Conservation (phyloP, 176 grass and related monocot genomes). For the Elymus sibiricus region DNA sequence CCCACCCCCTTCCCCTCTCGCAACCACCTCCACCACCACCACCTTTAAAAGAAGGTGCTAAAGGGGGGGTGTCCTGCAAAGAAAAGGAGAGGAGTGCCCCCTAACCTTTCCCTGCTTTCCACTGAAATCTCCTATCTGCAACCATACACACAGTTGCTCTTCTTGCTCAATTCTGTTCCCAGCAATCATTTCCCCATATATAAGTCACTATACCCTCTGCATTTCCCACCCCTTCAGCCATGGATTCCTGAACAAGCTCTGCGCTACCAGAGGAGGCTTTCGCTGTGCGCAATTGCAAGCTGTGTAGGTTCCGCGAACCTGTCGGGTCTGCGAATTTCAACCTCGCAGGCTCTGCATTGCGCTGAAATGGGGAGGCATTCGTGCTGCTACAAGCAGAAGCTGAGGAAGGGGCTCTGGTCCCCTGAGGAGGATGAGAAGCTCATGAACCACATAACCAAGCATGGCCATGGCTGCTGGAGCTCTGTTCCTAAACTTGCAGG, state of each 20-base stretch:
- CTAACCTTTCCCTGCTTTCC: constrained; percentile 55
- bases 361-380: constrained; percentile 70
- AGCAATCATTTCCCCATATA: constrained; percentile 39
- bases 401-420: constrained; percentile 81
- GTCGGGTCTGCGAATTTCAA: constrained; percentile 6
- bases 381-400: constrained; percentile 78
- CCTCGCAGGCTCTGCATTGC: constrained; percentile 38
- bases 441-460: constrained; percentile 66
- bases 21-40: constrained; percentile 53
- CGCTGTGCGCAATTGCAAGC: not conserved
- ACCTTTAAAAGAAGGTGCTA: constrained; percentile 72
- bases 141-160: constrained; percentile 32
- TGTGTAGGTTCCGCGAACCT: constrained; percentile 14
- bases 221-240: constrained; percentile 37
- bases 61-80: constrained; percentile 59
- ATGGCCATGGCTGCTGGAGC: constrained; percentile 81
- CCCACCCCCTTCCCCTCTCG: constrained; percentile 14
- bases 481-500: constrained; percentile 74
- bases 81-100: constrained; percentile 58
- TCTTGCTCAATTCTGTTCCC: constrained; percentile 39
- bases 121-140: constrained; percentile 57
- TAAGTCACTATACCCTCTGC: constrained; percentile 26
- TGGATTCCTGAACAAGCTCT: constrained; percentile 34
- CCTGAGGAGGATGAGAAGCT: constrained; percentile 84
- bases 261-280: not conserved